phyloP scores from a whole-genome alignment of 2,329 filamentous ascomycete genomes.

The Colletotrichum somersetense region DNA sequence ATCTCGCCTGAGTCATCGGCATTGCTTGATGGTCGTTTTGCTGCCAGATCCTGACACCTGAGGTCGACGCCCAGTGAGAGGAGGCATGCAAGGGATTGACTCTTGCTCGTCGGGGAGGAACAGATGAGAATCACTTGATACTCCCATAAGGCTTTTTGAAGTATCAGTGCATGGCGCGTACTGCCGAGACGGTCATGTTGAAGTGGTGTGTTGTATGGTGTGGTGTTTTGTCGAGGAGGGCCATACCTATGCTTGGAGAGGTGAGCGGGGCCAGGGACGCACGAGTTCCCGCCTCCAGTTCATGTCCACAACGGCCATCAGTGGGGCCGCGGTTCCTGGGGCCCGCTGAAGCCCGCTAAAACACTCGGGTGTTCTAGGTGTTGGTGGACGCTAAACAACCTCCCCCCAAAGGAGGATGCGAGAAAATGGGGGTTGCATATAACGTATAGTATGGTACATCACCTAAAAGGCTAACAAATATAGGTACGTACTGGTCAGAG shows the following conservation, averaged over 20 bases:
- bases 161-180: too few species aligned
- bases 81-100: background rate
- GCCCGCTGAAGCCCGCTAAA: constrained; percentile 3
- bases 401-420: too few species aligned
- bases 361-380: background rate
- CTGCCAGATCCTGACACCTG: background rate
- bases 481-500: too few species aligned
- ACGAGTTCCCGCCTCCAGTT: background rate
- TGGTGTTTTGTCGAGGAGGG: background rate
- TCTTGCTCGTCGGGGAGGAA: background rate
- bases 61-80: background rate
- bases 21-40: background rate
- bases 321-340: background rate
- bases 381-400: too few species aligned
- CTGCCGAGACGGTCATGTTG: too few species aligned
- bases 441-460: too few species aligned
- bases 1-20: constrained; percentile 8
- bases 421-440: too few species aligned
- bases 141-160: background rate
- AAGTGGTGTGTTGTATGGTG: background rate
- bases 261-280: background rate
- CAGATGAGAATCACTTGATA: background rate
- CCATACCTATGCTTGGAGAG: background rate
- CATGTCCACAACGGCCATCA: constrained; percentile 5
- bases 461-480: too few species aligned